Conservation (phyloP, 495 filamentous ascomycete species). For the Daldinia childiae region DNA sequence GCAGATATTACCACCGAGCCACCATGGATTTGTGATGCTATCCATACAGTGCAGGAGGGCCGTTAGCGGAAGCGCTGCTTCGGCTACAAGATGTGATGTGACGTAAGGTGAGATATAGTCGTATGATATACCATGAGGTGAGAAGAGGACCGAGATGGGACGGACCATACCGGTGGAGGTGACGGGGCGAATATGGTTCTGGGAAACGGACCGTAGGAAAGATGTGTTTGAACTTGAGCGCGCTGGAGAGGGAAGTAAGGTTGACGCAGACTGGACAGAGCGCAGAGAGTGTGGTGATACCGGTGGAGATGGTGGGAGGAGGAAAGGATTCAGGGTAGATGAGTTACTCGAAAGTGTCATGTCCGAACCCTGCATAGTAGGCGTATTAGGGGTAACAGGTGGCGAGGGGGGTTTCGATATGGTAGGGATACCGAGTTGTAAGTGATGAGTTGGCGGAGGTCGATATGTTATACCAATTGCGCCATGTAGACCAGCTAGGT, state of each 20-base stretch:
- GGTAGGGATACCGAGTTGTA: slow-evolving; percentile 15
- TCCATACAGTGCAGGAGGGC: slow-evolving; percentile 72
- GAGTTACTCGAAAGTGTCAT: slow-evolving; percentile 58
- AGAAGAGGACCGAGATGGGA: slow-evolving; percentile 66
- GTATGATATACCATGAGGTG: slow-evolving; percentile 67
- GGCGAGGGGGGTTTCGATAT: slow-evolving; percentile 43
- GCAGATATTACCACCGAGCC: slow-evolving; percentile 69
- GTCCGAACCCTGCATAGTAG: slow-evolving; percentile 40
- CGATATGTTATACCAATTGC: slow-evolving; percentile 77
- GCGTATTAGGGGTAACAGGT: slow-evolving; percentile 47
- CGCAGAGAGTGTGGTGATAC: slow-evolving; percentile 46
- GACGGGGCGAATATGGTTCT: slow-evolving; percentile 30
- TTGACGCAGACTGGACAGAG: slow-evolving; percentile 47
- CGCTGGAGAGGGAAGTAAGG: slow-evolving; percentile 44
- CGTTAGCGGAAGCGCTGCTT: slow-evolving; percentile 68
- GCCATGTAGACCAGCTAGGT: slow-evolving; percentile 68
- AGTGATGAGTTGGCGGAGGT: slow-evolving; percentile 53
- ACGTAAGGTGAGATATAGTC: slow-evolving; percentile 61
- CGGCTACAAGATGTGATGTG: slow-evolving; percentile 62
- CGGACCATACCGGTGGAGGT: slow-evolving; percentile 30
- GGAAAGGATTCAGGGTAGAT: slow-evolving; percentile 52
- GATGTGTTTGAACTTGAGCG: slow-evolving; percentile 6
- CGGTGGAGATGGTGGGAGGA: slow-evolving; percentile 54
- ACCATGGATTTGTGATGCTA: slow-evolving; percentile 68
- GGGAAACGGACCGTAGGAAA: slow-evolving; percentile 35